Evolutionary conservation across 768 basidiomycete species (phyloP).

Genomic region (Lactarius sanguifluus): DNA sequence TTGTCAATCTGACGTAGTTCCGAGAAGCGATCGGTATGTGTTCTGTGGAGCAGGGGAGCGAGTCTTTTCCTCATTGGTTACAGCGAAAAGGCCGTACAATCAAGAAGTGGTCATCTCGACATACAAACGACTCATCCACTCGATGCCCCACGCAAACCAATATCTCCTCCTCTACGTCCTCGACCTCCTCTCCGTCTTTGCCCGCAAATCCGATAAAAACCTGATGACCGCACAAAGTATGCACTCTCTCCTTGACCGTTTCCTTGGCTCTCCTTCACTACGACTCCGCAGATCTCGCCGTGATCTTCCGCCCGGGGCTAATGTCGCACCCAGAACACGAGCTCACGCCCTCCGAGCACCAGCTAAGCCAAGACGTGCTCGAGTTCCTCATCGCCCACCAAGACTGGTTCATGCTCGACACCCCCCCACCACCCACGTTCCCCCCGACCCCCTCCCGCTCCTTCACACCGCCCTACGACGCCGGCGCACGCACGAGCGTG

Average conservation of each 20-base stretch:
- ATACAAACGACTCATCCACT: constrained; percentile 82
- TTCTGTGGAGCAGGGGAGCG: neutral
- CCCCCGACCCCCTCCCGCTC: constrained; percentile 22
- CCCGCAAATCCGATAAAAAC: constrained; percentile 87
- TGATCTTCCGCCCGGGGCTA: constrained; percentile 95
- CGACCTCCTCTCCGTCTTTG: constrained; percentile 93
- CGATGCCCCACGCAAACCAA: constrained; percentile 86
- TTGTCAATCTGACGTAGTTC: constrained; percentile 48
- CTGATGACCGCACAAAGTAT: constrained; percentile 93
- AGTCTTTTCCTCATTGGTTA: constrained; percentile 7
- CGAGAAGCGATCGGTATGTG: constrained; percentile 71
- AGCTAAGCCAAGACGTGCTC: constrained; percentile 83
- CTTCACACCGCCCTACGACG: constrained; percentile 24
- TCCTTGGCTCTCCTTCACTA: neutral
- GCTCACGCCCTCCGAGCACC: constrained; percentile 82
- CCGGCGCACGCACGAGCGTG: constrained; percentile 31
- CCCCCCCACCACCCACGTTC: constrained; percentile 61
- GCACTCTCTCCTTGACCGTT: constrained; percentile 35
- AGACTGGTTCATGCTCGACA: constrained; percentile 91
- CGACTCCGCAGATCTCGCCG: constrained; percentile 72
- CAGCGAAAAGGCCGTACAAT: constrained; percentile 67
- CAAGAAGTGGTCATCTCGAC: constrained; percentile 71
- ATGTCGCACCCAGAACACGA: constrained; percentile 88
- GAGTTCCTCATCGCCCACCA: constrained; percentile 97
- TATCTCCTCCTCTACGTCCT: constrained; percentile 97